Base-by-base conservation (phyloP, 2,329 filamentous ascomycete species). In the Cytospora paraplurivora region DNA sequence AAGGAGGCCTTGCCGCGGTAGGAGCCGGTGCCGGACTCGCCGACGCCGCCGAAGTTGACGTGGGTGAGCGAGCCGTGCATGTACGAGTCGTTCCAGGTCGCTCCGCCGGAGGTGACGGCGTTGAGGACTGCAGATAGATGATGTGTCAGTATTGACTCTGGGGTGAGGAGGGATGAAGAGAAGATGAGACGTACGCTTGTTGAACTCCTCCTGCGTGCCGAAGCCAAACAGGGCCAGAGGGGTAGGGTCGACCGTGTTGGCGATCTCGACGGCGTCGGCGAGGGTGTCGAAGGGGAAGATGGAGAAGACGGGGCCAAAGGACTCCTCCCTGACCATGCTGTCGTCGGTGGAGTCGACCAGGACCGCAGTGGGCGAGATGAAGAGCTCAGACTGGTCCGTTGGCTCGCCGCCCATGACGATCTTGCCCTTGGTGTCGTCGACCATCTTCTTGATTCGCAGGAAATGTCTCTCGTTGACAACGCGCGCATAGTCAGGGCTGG, bases 351-450 rank as follows among this genome's bases (percentile, higher is more conserved):
- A 87, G 68, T 91, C 82, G 44, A 97, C 89, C 66, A 92, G 83
- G n/a, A 99, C 88, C n/a, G 94, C 87, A 0, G 95, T 99, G 0
- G 93, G 92, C 74, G 94, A 92, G 69, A 99, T 95, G 77, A 90
- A 97, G 56, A 90, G 87, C 37, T 92, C 85, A 41, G 84, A 81
- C 73, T 91, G 88, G 74, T 98, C 92, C 79, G 90, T 88, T 27
- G 27, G 27, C 61, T 88, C 86, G 56, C 95, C 95, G 58, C 95
- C 95, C 71, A 96, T 79, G 56, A 98, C 82, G 67, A 99, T 92
- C 78, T 91, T 90, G 75, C 95, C 95, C 67, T 85, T 85, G 62
- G 86, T 90, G 62, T 86, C 83, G 74, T 97, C 92, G n/a, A 99
- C 80, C 91, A 98, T 93, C 71, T 87, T 86, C 84, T 95, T 96